These are phyloP conservation scores for Podospora pseudocomata DNA, from an alignment of 495 filamentous ascomycete species.

Conservation along the genomic window DNA sequence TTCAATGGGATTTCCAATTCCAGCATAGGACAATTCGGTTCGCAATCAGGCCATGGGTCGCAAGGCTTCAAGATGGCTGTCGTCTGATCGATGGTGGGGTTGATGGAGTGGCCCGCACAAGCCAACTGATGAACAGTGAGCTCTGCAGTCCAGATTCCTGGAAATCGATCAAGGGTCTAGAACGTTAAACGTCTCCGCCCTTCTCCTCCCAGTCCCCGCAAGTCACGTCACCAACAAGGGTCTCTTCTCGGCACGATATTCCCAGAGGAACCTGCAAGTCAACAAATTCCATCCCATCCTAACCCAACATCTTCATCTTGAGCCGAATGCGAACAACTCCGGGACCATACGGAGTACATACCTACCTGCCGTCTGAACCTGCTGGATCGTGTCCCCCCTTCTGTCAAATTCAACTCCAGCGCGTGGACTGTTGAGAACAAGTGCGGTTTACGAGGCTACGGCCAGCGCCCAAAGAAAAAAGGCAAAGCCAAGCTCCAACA, in stretches of 20 bases:
- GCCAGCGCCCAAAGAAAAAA: neutral
- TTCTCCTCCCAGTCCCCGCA: neutral
- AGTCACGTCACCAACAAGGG: slow-evolving; percentile 10
- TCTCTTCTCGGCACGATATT: neutral
- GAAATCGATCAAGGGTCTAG: slow-evolving; percentile 16
- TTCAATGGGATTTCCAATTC: slow-evolving; percentile 24
- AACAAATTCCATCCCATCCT: too few relatives aligned
- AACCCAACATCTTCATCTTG: neutral
- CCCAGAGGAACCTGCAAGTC: neutral
- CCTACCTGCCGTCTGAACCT: too few relatives aligned
- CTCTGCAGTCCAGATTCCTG: slow-evolving; percentile 6
- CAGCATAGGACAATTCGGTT: slow-evolving; percentile 17
- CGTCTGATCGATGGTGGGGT: neutral
- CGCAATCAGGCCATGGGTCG: slow-evolving; percentile 10
- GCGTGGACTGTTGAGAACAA: neutral
- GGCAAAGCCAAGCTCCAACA: neutral
- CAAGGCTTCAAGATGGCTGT: neutral
- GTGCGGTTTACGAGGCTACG: neutral
- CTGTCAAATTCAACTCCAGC: too few relatives aligned
- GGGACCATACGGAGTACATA: too few relatives aligned
- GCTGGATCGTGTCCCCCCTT: too few relatives aligned
- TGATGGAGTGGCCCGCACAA: neutral
- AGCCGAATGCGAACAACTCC: neutral
- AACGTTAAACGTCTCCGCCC: neutral
- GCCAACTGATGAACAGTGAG: neutral